Evolutionary conservation across 805 yeast genomes (phyloP), one percentile per base, ranked within the genome.

Genomic region (Yamadazyma kitorensis): DNA sequence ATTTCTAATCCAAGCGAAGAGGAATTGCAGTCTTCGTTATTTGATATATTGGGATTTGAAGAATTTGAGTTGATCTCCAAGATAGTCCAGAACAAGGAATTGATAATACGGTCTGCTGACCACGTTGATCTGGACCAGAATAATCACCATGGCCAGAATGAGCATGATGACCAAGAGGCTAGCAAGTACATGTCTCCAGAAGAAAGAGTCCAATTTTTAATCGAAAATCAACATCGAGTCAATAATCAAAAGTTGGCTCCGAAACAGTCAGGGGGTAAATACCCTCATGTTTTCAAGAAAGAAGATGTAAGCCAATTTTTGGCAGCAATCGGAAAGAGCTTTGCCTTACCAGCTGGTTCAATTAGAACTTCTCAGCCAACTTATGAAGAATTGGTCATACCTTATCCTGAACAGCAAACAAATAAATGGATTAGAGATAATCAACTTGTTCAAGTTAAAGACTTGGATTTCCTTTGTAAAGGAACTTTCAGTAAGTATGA

Each of bases 221-320:
- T 64, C 13, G 68, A 68, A 21, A 81, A 78, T 47, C 70, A 70
- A 3, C 59, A 65, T 34, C 57, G 53, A 15, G 72, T 80, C 0
- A 74, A 70, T 45, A 74, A 73, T 45, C 68, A 67, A 31, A 61
- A 64, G 15, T 50, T 81, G 12, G 67, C 66, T 10, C 74, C 78
- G 1, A 73, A 68, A 22, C 49, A 57, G 10, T 54, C 65, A 4
- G 67, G 63, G 24, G 72, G 72, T 13, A 64, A 72, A 34, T 91
- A 87, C 49, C 96, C 97, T 0, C 95, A 94, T 59, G 97, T 93
- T 2, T 93, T 72, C 57, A 77, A 84, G 43, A 66, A 81, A 27
- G 76, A 74, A 32, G 86, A 78, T 27, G 78, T 81, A 0, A 80
- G 84, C 5, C 78, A 80, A 20, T 55, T 86, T n/a, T 29, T 61